phyloP scores from a whole-genome alignment of 106 monocot genomes.

The Acorus gramineus region DNA sequence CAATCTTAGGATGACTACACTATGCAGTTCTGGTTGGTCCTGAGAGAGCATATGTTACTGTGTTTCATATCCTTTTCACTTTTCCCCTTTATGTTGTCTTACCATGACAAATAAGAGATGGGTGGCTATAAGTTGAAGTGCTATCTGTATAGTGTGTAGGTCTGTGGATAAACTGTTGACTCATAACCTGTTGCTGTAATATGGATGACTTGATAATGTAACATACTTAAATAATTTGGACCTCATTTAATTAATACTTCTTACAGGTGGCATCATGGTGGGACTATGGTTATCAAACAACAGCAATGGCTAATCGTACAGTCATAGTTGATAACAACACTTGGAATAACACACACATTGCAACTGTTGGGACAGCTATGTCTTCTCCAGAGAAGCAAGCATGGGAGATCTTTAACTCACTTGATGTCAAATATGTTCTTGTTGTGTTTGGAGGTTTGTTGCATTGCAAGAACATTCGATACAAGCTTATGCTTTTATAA shows the following conservation, averaged over 20 bases:
- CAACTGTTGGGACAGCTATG: constrained; percentile 32
- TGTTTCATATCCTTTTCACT: no score
- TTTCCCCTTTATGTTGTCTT: no score
- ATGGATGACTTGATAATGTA: no score
- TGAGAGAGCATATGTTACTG: no score
- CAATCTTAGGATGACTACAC: no score
- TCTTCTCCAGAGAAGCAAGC: constrained; percentile 30
- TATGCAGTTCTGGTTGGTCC: no score
- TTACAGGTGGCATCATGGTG: constrained; percentile 34
- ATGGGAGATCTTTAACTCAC: constrained; percentile 23
- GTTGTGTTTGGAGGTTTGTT: constrained; percentile 30
- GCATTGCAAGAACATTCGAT: not conserved
- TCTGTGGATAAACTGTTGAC: no score
- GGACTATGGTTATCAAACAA: constrained; percentile 35
- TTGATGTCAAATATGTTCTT: constrained; percentile 27
- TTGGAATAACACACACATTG: constrained; percentile 36
- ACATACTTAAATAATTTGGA: not conserved
- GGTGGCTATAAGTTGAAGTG: no score
- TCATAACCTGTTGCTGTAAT: no score
- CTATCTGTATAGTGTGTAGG: no score
- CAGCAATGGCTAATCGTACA: constrained; percentile 31
- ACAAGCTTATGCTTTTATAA: not conserved
- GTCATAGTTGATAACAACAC: constrained; percentile 33
- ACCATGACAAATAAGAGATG: no score
- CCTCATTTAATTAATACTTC: not conserved